Base-by-base conservation (phyloP, 768 basidiomycete genomes). In the Boletus subparvulus region DNA sequence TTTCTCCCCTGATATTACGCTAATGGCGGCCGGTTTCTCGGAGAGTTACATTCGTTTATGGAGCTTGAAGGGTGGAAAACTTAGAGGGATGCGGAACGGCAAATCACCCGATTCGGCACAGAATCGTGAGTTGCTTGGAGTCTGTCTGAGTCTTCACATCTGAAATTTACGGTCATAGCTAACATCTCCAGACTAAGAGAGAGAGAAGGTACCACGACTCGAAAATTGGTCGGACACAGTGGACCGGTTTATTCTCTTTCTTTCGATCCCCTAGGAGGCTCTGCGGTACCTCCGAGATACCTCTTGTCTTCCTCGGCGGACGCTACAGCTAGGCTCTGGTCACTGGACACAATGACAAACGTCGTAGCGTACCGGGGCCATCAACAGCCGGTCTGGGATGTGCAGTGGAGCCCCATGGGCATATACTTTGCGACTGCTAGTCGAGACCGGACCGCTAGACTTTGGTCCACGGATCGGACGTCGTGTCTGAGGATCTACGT, bases 381-480 rank as follows among this genome's bases (percentile, higher is more conserved):
- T 65, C 88, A 95, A 68, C 95, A 97, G 71, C 94, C 97, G 0
- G 87, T 99, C 1, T 99, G 97, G 97, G 97, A 98, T 64, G 94
- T 96, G 13, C 89, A 98, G 69, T 99, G 97, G 97, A 95, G 92
- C 66, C 96, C 97, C 11, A 87, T 93, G 79, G 95, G 97, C 5
- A 85, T 95, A n/a, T 98, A 99, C 75, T 99, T 99, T 71, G 96
- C 97, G 8, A 96, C 92, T 17, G 95, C 85, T 17, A 95, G 94
- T 64, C 78, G 97, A 51, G 97, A 99, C 72, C 78, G 92, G 56
- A 97, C 97, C 5, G 97, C 97, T 0, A 80, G 95, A 67, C 79
- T 99, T 49, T 99, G 97, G 97, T 93, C 91, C 19, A 95, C 95
- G 2, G 97, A 99, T 67, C 80, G 94, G 56, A 85, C 85, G 11